A percentile compares a stretch with the other conserved stretches of the same genome.
Conservation (phyloP, 1,284 basidiomycete species). For the Malassezia japonica region DNA sequence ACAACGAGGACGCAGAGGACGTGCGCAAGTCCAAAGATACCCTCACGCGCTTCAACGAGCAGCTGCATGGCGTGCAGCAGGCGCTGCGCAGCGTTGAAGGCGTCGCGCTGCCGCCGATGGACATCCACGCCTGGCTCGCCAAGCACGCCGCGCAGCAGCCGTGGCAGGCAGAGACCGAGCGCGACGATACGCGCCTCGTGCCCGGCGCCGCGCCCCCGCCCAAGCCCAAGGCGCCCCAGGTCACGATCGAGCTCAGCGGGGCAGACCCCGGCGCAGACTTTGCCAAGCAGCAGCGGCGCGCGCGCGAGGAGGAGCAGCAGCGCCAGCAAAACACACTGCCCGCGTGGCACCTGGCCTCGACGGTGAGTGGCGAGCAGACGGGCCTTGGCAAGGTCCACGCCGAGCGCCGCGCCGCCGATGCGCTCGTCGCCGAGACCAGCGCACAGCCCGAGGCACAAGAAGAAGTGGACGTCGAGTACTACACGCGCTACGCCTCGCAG, state of each 20-base stretch:
- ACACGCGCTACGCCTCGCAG: constrained; percentile 36
- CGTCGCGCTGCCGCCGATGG: constrained; percentile 60
- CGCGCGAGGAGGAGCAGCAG: constrained; percentile 33
- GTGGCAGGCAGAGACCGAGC: constrained; percentile 22
- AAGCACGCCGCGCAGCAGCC: constrained; percentile 33
- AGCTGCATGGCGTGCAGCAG: constrained; percentile 76
- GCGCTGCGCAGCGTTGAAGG: constrained; percentile 78
- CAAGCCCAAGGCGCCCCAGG: constrained; percentile 19
- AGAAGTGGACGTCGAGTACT: constrained; percentile 39
- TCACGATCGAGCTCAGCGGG: constrained; percentile 40
- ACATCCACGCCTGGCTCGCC: constrained; percentile 54
- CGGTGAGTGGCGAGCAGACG: constrained; percentile 81
- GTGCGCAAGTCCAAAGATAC: constrained; percentile 76
- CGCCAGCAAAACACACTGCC: constrained; percentile 79
- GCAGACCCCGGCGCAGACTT: constrained; percentile 31
- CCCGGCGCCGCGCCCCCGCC: constrained; percentile 11
- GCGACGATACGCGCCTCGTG: neutral
- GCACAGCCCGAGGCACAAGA: constrained; percentile 22
- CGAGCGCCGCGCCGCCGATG: constrained; percentile 18
- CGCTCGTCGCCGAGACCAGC: constrained; percentile 15
- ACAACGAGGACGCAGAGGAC: constrained; percentile 82
- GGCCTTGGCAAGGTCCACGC: constrained; percentile 57
- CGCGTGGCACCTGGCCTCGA: constrained; percentile 85
- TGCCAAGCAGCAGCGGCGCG: constrained; percentile 51
- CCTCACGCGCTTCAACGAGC: constrained; percentile 88